Base-by-base conservation (phyloP, 2,329 filamentous ascomycete species). In the Microdochium paspali region DNA sequence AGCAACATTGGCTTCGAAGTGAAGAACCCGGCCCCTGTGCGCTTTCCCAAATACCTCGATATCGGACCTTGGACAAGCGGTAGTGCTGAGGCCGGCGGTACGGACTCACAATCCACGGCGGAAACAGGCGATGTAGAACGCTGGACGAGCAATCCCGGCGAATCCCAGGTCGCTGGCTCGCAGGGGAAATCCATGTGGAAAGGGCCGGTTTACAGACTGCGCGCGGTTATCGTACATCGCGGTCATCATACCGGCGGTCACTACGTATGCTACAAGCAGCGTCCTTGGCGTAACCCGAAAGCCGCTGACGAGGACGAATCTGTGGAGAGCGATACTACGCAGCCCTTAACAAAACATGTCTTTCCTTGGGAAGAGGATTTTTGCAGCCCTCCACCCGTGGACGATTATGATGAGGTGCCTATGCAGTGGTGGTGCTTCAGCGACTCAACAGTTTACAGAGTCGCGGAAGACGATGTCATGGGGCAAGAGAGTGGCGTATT, bases 161-260 rank as follows among this genome's bases (percentile, higher is more conserved):
- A 74, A 24, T 90, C 87, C 1, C 90, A 95, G 85, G 76, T 93
- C 18, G 75, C 82, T 1, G 77, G 77, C 4, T 71, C 72, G 43
- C 56, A 64, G 32, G 59, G 60, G 2, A 66, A 69, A 9, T 81
- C 78, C 2, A 74, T 69, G 50, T 66, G 79, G 9, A 68, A 68
- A 0, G 79, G 80, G 2, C 74, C 73, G 24, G 70, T 84, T 1
- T 97, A 95, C 61, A 80, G 87, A 59, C 71, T 97, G 15, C 80
- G 85, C 46, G 89, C 90, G 25, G 86, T 91, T 0, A 79, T 97
- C 10, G 93, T 89, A 1, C 93, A 97, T 61, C 87, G 86, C 51
- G 93, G 93, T 3, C 77, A 86, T 26, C 93, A 97, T 62, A 90
- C 96, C 52, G 95, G 95, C 57, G 93, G 93, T 0, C 93, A 98